Evolutionary conservation across 192 early-diverging fungal genomes (phyloP), one percentile per base, ranked within the genome.

Genomic region (Backusella westeae): DNA sequence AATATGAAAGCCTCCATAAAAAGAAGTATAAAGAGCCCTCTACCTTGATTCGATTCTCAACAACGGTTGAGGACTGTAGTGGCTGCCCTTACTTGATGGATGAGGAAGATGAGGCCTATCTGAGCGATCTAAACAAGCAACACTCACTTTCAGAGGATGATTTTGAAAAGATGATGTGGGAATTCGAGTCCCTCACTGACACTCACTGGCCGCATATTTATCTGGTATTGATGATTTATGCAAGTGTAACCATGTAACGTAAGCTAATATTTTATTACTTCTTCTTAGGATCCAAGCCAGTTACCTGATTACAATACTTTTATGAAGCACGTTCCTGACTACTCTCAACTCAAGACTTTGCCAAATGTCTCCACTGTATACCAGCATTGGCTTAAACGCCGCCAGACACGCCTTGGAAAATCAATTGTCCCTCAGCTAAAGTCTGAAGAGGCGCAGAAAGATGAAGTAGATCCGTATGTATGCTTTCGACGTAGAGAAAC

Each of bases 401-500:
- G 92, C 14, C 84, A 84, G 56, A 63, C 77, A 15, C 75, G 85
- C 3, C 75, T 75, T 49, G 85, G 89, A 38, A 86, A 85, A 49
- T 44, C 83, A 9, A 85, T 95, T 53, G 85, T 85, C 7, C 91
- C 93, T 34, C 82, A 78, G 63, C 34, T 95, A 19, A 85, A 89
- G 84, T 85, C 83, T 69, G 94, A 95, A 67, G 91, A 95, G 29
- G 82, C 85, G 34, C 74, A 84, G 6, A 88, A 89, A 56, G 83
- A 91, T 52, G 97, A 98, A 73, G 85, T 85, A 34, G 94, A 98
- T 78, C 96, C 98, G 14, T 99, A 97, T 80, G 90, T 97, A 23
- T 99, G 98, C 79, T 99, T 99, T 88, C 93, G 98, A 68, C 93
- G 94, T 59, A 91, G 98, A 72, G 98, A 99, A 81, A 90, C 96